phyloP scores from a whole-genome alignment of 2,329 filamentous ascomycete genomes.

The Ilyonectria mors-panacis region DNA sequence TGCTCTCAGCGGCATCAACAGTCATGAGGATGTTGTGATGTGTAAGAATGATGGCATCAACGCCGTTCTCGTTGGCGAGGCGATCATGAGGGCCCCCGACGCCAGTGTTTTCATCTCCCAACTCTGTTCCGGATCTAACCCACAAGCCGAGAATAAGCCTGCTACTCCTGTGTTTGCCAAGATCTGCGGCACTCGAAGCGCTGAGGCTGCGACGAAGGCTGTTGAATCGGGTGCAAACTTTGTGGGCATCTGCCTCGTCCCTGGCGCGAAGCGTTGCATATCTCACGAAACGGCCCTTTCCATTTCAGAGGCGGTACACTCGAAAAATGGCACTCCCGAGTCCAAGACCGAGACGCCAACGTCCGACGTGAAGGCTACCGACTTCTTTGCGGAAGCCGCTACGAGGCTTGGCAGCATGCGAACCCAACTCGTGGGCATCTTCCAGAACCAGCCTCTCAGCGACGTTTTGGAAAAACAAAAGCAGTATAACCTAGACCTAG shows the following conservation, averaged over 20 bases:
- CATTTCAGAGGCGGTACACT: conserved; percentile 85
- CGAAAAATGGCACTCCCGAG: conserved; percentile 68
- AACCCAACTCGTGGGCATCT: conserved; percentile 91
- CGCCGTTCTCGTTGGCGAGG: conserved; percentile 94
- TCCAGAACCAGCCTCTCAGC: conserved; percentile 88
- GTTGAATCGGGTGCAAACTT: conserved; percentile 91
- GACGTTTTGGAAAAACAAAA: conserved; percentile 86
- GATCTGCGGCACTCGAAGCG: conserved; percentile 91
- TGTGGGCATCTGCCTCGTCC: conserved; percentile 92
- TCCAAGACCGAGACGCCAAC: conserved; percentile 47
- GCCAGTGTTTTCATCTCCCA: conserved; percentile 87
- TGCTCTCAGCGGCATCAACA: conserved; percentile 94
- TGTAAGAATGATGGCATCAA: conserved; percentile 93
- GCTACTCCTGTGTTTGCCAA: conserved; percentile 80
- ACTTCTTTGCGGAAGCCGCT: conserved; percentile 79
- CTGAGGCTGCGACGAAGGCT: conserved; percentile 84
- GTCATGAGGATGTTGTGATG: conserved; percentile 87
- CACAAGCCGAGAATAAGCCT: conserved; percentile 52
- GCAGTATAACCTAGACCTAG: conserved; percentile 84
- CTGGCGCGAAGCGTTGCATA: conserved; percentile 85
- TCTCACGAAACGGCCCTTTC: conserved; percentile 82
- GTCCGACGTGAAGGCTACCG: conserved; percentile 60
- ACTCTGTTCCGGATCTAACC: conserved; percentile 76
- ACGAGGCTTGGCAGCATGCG: conserved; percentile 67
- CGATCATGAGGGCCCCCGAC: conserved; percentile 92